Percentiles rank a stretch among this genome's conserved stretches.
Evolutionary conservation across 2,329 filamentous ascomycete genomes (phyloP).

Genomic region (Apiospora hydei): DNA sequence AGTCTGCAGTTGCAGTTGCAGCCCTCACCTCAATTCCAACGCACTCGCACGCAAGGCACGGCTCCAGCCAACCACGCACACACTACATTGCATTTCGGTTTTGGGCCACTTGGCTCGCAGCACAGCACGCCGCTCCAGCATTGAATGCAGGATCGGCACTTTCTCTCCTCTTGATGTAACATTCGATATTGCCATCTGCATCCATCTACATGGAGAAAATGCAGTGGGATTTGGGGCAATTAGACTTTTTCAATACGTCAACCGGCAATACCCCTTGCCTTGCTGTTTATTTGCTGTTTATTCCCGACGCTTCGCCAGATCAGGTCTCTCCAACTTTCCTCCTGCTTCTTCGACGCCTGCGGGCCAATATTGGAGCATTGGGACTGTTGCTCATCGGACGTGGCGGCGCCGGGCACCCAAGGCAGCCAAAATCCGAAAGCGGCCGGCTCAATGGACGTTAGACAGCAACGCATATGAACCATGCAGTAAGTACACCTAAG

Average conservation of each 20-base stretch:
- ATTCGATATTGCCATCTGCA: conserved; percentile 16
- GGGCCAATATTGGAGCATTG: not conserved
- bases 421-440: not conserved
- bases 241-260: not conserved
- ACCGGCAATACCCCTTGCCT: not conserved
- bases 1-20: not conserved
- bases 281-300: not conserved
- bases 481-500: not conserved
- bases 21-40: no score
- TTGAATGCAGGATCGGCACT: not conserved
- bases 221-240: conserved; percentile 6
- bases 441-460: not conserved
- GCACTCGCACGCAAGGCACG: not conserved
- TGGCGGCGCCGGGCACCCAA: not conserved
- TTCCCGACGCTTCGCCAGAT: not conserved
- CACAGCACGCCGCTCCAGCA: not conserved
- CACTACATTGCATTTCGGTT: not conserved
- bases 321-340: not conserved
- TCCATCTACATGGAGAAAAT: not conserved
- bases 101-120: not conserved
- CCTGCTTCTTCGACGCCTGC: not conserved
- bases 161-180: not conserved
- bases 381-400: not conserved
- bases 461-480: not conserved
- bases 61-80: not conserved